These are phyloP conservation scores for Epichloe uncinata DNA, from an alignment of 2,329 filamentous ascomycete genomes.

Conservation along the genomic window DNA sequence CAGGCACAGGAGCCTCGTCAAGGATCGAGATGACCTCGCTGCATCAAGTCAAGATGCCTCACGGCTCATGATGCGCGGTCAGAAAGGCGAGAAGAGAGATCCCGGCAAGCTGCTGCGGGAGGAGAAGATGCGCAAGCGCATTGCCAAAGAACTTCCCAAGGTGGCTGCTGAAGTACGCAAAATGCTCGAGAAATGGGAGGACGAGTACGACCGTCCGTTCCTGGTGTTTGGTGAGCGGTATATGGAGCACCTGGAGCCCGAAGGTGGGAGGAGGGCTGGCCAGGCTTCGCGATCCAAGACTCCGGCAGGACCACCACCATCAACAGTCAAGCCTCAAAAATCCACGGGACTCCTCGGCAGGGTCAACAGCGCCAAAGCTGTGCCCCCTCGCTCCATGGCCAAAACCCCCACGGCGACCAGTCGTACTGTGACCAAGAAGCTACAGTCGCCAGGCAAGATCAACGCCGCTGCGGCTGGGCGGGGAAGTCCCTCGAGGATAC, in stretches of 20 bases:
- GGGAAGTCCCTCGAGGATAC: conserved; percentile 42
- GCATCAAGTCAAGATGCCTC: conserved; percentile 91
- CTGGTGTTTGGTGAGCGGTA: conserved; percentile 86
- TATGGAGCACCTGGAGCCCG: conserved; percentile 65
- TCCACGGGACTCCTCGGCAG: conserved; percentile 14
- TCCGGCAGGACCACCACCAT: conserved; percentile 48
- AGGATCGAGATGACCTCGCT: conserved; percentile 77
- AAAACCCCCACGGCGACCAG: conserved; percentile 42
- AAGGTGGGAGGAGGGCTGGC: conserved; percentile 42
- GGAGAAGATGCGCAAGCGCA: conserved; percentile 97
- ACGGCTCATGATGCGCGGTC: conserved; percentile 76
- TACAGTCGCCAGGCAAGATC: conserved; percentile 10
- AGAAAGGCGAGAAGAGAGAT: conserved; percentile 88
- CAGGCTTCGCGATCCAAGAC: conserved; percentile 53
- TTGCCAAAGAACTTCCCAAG: conserved; percentile 90
- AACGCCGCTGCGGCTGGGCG: conserved; percentile 20
- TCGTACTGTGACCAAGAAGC: conserved; percentile 15
- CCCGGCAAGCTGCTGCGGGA: conserved; percentile 87
- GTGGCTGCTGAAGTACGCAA: conserved; percentile 72
- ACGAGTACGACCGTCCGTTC: conserved; percentile 89
- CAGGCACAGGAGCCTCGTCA: conserved; percentile 65
- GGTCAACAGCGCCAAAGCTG: conserved; percentile 17
- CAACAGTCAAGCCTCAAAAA: conserved; percentile 25
- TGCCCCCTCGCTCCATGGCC: conserved; percentile 26
- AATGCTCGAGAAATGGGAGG: conserved; percentile 76